Base-by-base conservation (phyloP, 1,139 yeast genomes). In the Suhomyces kunorum region DNA sequence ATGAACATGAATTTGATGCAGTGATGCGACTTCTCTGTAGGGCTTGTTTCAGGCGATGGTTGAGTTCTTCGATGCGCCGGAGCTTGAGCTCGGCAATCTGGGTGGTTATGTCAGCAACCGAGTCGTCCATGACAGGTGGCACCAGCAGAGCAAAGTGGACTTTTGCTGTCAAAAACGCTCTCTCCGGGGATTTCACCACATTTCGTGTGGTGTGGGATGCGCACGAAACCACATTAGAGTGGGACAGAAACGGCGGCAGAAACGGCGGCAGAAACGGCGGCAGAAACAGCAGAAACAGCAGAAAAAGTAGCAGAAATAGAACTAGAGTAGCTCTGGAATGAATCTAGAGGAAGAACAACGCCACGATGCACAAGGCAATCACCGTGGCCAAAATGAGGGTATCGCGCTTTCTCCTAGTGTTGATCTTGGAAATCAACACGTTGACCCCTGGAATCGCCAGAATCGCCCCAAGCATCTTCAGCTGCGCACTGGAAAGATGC, bases 381-480 rank as follows among this genome's bases (percentile, higher is more conserved):
- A 92, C 75, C 5, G 74, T 53, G 4, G 96, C 94, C 59, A 92
- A 65, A n/a, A 92, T 86, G 32, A 92, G 60, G 15, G 95, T 83
- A 59, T 92, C 96, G 47, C 97, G 78, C 65, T 83, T 86, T 62
- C 92, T 83, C 54, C 98, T 74, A 2, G 96, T 84, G 59, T 89
- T 89, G 50, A 92, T 90, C 59, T 83, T 85, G 13, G 83, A 71
- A 29, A 92, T 79, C 44, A 94, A 63, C 11, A 80, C 79, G 56
- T 84, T 86, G 34, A 92, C 68, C 1, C 97, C 98, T 0, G 98
- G 98, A 31, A 92, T 76, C 35, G 76, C 61, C 51, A 78, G 80
- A 34, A 89, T 65, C 0, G 86, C 72, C 32, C 76, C 76, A 47
- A 81, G 68, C 46, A 90, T 68, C 44, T 80, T 72, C 46, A 78